phyloP scores from a whole-genome alignment of 805 yeast genomes.

The Schizosaccharomyces octosporus region DNA sequence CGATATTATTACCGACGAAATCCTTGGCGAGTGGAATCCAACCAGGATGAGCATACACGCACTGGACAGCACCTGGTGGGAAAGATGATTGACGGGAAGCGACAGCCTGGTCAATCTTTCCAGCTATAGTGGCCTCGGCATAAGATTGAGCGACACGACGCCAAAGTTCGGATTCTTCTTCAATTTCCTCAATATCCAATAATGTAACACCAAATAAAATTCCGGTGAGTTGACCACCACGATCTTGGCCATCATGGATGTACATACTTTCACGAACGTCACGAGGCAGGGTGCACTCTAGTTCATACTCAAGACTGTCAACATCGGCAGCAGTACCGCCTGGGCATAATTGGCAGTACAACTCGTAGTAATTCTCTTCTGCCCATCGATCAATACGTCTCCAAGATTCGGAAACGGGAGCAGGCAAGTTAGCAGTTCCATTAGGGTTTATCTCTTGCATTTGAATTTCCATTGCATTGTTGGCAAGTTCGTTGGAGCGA shows the following conservation, averaged over 20 bases:
- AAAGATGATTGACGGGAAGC: slow-evolving; percentile 28
- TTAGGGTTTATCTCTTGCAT: slow-evolving; percentile 18
- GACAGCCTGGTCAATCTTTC: slow-evolving; percentile 9
- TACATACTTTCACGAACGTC: slow-evolving; percentile 60
- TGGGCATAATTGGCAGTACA: slow-evolving; percentile 49
- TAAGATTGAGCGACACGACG: slow-evolving; percentile 29
- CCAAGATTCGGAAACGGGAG: slow-evolving; percentile 61
- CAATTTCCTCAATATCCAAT: slow-evolving; percentile 57
- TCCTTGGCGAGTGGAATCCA: slow-evolving; percentile 90
- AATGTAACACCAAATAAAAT: slow-evolving; percentile 58
- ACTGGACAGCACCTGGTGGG: slow-evolving; percentile 53
- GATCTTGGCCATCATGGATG: slow-evolving; percentile 79
- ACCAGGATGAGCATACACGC: slow-evolving; percentile 60
- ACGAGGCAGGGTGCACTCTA: slow-evolving; percentile 47
- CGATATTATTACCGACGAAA: slow-evolving; percentile 74
- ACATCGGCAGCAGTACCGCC: slow-evolving; percentile 65
- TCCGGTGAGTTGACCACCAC: slow-evolving; percentile 50
- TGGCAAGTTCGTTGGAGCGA: background rate
- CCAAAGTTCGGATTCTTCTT: slow-evolving; percentile 69
- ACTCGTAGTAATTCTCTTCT: slow-evolving; percentile 50
- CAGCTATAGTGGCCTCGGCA: slow-evolving; percentile 10
- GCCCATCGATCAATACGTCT: slow-evolving; percentile 72
- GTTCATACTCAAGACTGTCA: slow-evolving; percentile 59
- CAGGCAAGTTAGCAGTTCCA: slow-evolving; percentile 30
- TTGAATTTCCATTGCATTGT: slow-evolving; percentile 13